A percentile compares a stretch with the other conserved stretches of the same genome.
Conservation (phyloP, 306 rosid genomes). For the Chamaecrista fasciculata region DNA sequence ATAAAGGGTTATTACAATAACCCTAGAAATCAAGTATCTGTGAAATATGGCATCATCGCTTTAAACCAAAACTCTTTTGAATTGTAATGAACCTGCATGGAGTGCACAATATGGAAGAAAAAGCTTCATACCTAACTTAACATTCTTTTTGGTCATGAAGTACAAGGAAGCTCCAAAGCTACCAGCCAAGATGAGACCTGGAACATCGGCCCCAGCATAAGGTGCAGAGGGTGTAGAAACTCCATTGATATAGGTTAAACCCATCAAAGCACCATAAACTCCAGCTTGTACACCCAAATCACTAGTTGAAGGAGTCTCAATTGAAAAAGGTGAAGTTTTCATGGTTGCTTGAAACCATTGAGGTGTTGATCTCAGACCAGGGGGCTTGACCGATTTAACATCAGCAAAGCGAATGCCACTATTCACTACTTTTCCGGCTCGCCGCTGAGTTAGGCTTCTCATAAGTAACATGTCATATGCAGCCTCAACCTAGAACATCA, state of each 20-base stretch:
- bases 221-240: constrained; percentile 49
- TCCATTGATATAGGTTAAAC: constrained; percentile 73
- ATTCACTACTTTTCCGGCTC: constrained; percentile 81
- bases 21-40: not conserved
- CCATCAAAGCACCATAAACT: constrained; percentile 90
- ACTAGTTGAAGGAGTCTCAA: constrained; percentile 72
- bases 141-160: constrained; percentile 88
- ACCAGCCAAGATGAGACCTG: constrained; percentile 97
- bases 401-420: constrained; percentile 87
- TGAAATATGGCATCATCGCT: not conserved
- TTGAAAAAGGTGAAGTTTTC: constrained; percentile 64
- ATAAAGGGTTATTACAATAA: not conserved
- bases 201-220: constrained; percentile 79
- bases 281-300: constrained; percentile 91
- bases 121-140: constrained; percentile 70
- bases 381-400: constrained; percentile 64
- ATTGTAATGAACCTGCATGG: constrained; percentile 14
- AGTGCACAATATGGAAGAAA: constrained; percentile 1
- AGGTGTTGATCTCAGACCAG: constrained; percentile 57
- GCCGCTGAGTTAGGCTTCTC: constrained; percentile 89
- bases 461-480: constrained; percentile 97
- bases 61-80: not conserved
- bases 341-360: constrained; percentile 72
- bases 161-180: constrained; percentile 99
- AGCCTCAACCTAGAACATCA: constrained; percentile 70